Base-by-base conservation (phyloP, 1,284 basidiomycete species). In the Veloboletus limbatus region DNA sequence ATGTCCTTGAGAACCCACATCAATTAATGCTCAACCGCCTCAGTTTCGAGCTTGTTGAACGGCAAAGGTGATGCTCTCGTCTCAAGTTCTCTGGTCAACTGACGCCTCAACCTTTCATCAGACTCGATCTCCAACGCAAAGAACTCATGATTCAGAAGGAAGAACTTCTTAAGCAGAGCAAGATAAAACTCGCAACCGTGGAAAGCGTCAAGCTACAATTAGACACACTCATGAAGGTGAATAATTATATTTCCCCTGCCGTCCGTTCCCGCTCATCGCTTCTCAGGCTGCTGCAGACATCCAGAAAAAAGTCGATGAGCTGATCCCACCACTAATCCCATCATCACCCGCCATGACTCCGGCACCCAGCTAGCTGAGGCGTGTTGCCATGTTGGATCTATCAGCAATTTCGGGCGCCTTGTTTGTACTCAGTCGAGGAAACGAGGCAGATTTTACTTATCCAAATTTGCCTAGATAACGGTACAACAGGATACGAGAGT, bases 11-110 rank as follows among this genome's bases (percentile, higher is more conserved):
- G 10, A 77, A 87, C 58, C 76, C 84, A 33, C 88, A 90, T 62
- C 82, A 88, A 56, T 72, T 91, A 28, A 88, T 90, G 83, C 76
- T 90, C 52, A 88, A 83, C 59, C 81, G 87, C 34, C 74, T 91
- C 40, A 84, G 79, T 58, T 91, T 91, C 57, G 88, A 91, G 63
- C 79, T 90, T 22, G 78, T 77, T 30, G 88, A 91, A 69, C 81
- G 88, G 37, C 85, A 89, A 68, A 76, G 88, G 88, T 87, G 59
- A 28, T 51, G 40, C 32, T 44, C 8, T 8, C 10, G 3, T 18
- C 26, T 36, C 49, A 17, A 4, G 47, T 48, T 47, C 52, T 52
- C 25, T 50, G 9, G 34, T 47, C 51, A 28, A 51, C 44, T 42
- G 45, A 37, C 45, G 37, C 43, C 38, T 45, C 24, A 50, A 13